Evolutionary conservation across 805 yeast species (phyloP), one percentile per base, ranked within the genome.

Genomic region (Ogataea salicorniae): DNA sequence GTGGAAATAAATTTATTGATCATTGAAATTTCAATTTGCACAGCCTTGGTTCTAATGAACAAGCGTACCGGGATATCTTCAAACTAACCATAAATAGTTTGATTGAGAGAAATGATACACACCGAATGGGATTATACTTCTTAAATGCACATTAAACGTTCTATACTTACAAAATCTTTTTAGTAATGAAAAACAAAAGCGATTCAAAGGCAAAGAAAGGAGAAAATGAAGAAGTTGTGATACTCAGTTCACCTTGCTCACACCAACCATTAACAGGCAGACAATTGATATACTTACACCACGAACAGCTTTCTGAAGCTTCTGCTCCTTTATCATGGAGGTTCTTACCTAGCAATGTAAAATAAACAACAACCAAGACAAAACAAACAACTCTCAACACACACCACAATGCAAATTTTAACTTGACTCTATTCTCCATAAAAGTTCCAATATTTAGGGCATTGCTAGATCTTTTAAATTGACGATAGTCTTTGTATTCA

Each of bases 211-310:
- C 3, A 7, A 41, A 7, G 34, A 34, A 34, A 6, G 43, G 42
- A 9, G 39, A 15, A 31, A 6, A n/a, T 6, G 46, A 46, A 16
- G 44, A 38, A 2, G 31, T 26, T 9, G 54, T 47, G 20, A 53
- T 40, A 8, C 42, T 34, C 33, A 57, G 20, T 13, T 57, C 58
- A 4, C 62, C 62, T 9, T 41, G 43, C 14, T 60, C 81, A 60
- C 89, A 84, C 89, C 89, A 84, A 29, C 79, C 82, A 50, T 80
- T 73, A 4, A 84, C 84, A 0, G 89, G 89, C 14, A 84, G 59
- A 57, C 91, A 84, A 54, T 80, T 80, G 55, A 84, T 69, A 58
- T 84, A 84, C 59, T 81, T 82, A 68, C 91, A 84, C 91, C 91
- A 84, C 15, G 69, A 60, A 61, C 91, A 84, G 47, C 71, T 63